Evolutionary conservation across 2,329 filamentous ascomycete genomes (phyloP), one percentile per base, ranked within the genome.

Genomic region (Phialemoniopsis sp.): DNA sequence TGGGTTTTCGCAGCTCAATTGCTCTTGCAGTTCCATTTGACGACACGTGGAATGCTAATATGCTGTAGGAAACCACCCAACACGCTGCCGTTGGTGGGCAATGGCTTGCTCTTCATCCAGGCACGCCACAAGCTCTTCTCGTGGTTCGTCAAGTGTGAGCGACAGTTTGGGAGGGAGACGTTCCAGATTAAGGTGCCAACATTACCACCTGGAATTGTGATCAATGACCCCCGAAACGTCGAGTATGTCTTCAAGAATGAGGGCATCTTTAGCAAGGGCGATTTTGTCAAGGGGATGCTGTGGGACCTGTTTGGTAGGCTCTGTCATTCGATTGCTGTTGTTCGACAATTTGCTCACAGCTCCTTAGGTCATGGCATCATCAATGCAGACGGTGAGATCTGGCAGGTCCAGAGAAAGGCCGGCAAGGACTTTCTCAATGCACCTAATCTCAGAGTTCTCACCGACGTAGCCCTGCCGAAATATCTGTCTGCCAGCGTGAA

Each of bases 181-280:
- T 74, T 81, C 35, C 71, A 78, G 48, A 76, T 85, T 21, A 71
- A 70, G 4, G 80, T 84, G 12, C 80, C 80, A 3, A 76, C 75
- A 0, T 56, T 85, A 12, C 79, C 79, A 2, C 74, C 77, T 0
- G 80, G 78, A 4, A 74, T 84, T 15, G 73, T 85, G 34, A 73
- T 85, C 52, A 78, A 74, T 50, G 73, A 78, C 48, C 79, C 80
- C 2, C 64, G 61, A 41, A 81, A 80, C 46, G 66, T 85, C 2
- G 80, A 83, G 28, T 82, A 68, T 47, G 70, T 84, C 21, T 73
- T 83, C 49, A 78, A 73, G 53, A 69, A 80, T 43, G 78, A 82
- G 50, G 70, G 66, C 10, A 55, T 76, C 12, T 82, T 85, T 50
- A 64, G 70, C 34, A 85, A 84, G 50, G 80, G 80, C 13, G 62